Conservation (phyloP, 2,329 filamentous ascomycete species). For the Aspergillus udagawae region DNA sequence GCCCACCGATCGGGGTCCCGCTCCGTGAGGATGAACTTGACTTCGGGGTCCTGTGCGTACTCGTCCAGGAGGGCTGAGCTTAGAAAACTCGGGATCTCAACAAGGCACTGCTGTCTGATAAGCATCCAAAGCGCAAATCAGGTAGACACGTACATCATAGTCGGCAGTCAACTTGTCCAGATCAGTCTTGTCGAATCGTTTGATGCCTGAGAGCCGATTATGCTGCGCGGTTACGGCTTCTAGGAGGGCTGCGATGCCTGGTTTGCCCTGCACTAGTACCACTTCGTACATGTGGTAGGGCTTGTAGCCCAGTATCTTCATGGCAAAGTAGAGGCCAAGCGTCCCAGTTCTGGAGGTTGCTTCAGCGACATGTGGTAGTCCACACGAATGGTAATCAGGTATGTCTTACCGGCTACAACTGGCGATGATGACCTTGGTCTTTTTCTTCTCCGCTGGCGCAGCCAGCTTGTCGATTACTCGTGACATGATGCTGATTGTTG, state of each 20-base stretch:
- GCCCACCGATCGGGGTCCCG: constrained; percentile 20
- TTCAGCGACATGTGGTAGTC: background rate
- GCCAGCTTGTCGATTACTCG: constrained; percentile 17
- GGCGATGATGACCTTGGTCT: constrained; percentile 20
- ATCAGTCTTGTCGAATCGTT: constrained; percentile 12
- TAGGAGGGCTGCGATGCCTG: constrained; percentile 14
- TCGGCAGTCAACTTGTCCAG: constrained; percentile 17
- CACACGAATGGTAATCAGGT: background rate
- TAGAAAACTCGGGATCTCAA: constrained; percentile 20
- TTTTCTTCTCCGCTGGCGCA: constrained; percentile 10
- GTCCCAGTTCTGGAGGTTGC: constrained; percentile 17
- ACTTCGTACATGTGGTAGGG: constrained; percentile 21
- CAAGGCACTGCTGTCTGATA: constrained; percentile 10
- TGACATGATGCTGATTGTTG: constrained; percentile 12
- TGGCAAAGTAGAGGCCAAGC: constrained; percentile 17
- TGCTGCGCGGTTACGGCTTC: constrained; percentile 16
- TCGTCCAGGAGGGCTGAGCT: constrained; percentile 13
- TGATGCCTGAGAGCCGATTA: constrained; percentile 16
- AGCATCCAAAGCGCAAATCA: background rate
- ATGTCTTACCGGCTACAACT: constrained; percentile 18
- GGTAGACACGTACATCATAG: constrained; percentile 14
- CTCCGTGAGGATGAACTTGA: constrained; percentile 25
- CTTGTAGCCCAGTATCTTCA: constrained; percentile 21
- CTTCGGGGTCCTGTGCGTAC: constrained; percentile 18
- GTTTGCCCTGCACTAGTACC: constrained; percentile 1